Evolutionary conservation across 2,329 filamentous ascomycete species (phyloP).

Genomic region (Daldinia sp.): DNA sequence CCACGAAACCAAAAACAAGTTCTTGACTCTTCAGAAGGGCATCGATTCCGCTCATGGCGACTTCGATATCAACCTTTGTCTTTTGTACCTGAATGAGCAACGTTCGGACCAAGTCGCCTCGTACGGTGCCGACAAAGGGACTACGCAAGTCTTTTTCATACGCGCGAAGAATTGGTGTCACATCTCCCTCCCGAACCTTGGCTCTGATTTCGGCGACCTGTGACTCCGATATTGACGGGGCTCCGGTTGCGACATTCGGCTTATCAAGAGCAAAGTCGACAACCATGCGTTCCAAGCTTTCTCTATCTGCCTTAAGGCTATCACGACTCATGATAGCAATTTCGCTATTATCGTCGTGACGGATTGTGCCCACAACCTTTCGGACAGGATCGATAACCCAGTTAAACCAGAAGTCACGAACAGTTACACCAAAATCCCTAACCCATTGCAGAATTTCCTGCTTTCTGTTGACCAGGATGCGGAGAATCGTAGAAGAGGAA

Average conservation of each 20-base stretch:
- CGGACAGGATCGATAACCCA: conserved; percentile 91
- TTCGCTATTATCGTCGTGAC: conserved; percentile 91
- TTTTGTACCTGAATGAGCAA: conserved; percentile 97
- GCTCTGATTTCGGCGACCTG: conserved; percentile 80
- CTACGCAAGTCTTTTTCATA: conserved; percentile 90
- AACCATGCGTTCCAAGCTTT: conserved; percentile 96
- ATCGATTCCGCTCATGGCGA: conserved; percentile 96
- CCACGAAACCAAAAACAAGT: conserved; percentile 96
- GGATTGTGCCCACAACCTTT: conserved; percentile 89
- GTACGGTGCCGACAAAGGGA: conserved; percentile 84
- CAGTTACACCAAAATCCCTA: conserved; percentile 79
- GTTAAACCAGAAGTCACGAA: conserved; percentile 92
- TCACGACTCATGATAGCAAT: conserved; percentile 97
- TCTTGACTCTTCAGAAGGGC: conserved; percentile 95
- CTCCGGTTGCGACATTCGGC: conserved; percentile 69
- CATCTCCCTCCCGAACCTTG: conserved; percentile 89
- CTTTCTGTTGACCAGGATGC: conserved; percentile 78
- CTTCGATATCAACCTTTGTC: conserved; percentile 97
- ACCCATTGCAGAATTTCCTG: conserved; percentile 86
- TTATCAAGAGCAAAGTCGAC: conserved; percentile 93
- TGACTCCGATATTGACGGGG: conserved; percentile 68
- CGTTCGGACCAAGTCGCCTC: conserved; percentile 88
- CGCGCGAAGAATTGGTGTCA: conserved; percentile 89
- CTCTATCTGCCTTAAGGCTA: conserved; percentile 88
- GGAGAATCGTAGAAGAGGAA: conserved; percentile 88